Conservation (phyloP, 257 asterid genomes). For the Henckelia pumila region DNA sequence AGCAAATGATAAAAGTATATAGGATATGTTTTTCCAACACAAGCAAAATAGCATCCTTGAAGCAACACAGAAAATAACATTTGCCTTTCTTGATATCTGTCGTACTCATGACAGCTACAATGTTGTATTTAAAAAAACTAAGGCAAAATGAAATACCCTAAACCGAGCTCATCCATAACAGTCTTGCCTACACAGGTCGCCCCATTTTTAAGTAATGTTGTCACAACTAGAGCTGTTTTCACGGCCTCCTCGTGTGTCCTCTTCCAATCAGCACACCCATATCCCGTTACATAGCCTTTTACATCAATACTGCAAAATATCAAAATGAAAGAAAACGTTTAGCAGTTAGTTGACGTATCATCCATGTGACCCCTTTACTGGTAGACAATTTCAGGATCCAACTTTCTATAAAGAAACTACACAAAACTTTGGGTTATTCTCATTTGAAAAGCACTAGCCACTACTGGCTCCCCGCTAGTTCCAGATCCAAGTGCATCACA, state of each 20-base stretch:
- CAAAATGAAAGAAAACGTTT: not conserved
- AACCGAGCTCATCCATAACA: slow-evolving; percentile 85
- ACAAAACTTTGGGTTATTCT: not conserved
- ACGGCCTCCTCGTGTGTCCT: slow-evolving; percentile 74
- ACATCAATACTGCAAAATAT: slow-evolving; percentile 69
- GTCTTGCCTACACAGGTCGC: slow-evolving; percentile 86
- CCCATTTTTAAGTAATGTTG: slow-evolving; percentile 65
- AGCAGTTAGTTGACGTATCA: not conserved
- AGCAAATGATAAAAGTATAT: not conserved
- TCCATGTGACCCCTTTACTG: not conserved
- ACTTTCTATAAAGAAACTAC: not conserved
- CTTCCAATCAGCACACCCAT: slow-evolving; percentile 86
- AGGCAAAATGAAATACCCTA: slow-evolving; percentile 54
- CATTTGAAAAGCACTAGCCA: not conserved
- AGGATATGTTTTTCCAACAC: slow-evolving; percentile 1
- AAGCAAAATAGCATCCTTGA: slow-evolving; percentile 2
- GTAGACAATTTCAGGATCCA: not conserved
- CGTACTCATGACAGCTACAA: not conserved
- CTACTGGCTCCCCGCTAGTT: not conserved
- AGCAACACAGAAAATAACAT: not conserved
- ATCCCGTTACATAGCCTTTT: slow-evolving; percentile 79
- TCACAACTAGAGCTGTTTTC: slow-evolving; percentile 71
- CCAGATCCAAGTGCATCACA: not conserved
- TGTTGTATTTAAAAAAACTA: slow-evolving; percentile 2
- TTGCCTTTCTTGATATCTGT: not conserved